Evolutionary conservation across 2,329 filamentous ascomycete species (phyloP).

Genomic region (Sarocladiaceae sp.): DNA sequence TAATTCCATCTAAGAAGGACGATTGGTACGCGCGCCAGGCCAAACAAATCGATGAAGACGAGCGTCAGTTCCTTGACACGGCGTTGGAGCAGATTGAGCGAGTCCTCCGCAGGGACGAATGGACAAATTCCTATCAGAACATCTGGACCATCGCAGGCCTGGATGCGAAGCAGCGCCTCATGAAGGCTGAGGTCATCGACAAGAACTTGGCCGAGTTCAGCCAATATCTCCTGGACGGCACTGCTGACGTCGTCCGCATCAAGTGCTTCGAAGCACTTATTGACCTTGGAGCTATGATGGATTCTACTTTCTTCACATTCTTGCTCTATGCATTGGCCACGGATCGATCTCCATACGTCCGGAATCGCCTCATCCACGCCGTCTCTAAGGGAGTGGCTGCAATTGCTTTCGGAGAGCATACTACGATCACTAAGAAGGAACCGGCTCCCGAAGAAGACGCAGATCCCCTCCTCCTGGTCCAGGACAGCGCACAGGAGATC

Average conservation of each 20-base stretch:
- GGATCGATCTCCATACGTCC: constrained; percentile 60
- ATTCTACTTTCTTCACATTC: constrained; percentile 50
- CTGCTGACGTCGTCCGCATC: constrained; percentile 58
- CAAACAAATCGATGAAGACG: constrained; percentile 40
- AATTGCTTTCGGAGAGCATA: constrained; percentile 59
- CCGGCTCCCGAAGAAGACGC: constrained; percentile 7
- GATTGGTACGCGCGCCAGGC: constrained; percentile 41
- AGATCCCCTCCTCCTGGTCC: constrained; percentile 36
- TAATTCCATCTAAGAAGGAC: constrained; percentile 16
- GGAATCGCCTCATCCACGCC: constrained; percentile 54
- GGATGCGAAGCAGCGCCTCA: constrained; percentile 56
- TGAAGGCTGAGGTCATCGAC: constrained; percentile 60
- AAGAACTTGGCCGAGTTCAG: constrained; percentile 51
- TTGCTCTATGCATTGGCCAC: constrained; percentile 56
- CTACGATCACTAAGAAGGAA: constrained; percentile 39
- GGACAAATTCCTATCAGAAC: constrained; percentile 65
- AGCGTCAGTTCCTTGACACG: constrained; percentile 44
- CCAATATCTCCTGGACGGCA: constrained; percentile 62
- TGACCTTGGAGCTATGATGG: constrained; percentile 57
- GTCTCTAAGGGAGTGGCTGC: constrained; percentile 57
- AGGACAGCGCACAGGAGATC: constrained; percentile 42
- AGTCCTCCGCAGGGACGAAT: constrained; percentile 64
- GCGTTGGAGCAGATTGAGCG: constrained; percentile 62
- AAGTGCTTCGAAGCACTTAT: constrained; percentile 62
- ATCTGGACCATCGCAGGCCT: constrained; percentile 60